A percentile compares a stretch with the other conserved stretches of the same genome.
phyloP scores from a whole-genome alignment of 257 asterid genomes.

The Primulina tabacum region DNA sequence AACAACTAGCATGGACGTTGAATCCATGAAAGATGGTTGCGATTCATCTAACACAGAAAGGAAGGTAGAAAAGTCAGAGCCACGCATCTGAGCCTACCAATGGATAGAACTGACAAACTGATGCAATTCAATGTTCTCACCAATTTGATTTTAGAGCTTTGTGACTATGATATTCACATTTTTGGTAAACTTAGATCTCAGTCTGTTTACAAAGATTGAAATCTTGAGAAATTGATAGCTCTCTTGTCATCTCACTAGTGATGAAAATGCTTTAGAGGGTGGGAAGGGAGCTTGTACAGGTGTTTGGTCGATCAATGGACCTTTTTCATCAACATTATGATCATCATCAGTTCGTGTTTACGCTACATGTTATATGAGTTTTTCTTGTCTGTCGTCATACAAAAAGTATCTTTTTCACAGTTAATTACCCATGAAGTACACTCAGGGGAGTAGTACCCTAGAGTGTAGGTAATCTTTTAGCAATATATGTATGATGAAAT shows the following conservation, averaged over 20 bases:
- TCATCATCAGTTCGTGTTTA: conserved; percentile 22
- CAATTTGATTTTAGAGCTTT: conserved; percentile 29
- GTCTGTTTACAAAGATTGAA: background rate
- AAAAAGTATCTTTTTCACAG: no score
- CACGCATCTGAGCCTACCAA: conserved; percentile 42
- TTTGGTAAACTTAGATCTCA: conserved; percentile 29
- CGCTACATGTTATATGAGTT: no score
- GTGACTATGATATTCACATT: conserved; percentile 31
- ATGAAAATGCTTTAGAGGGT: conserved; percentile 30
- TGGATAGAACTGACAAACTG: conserved; percentile 42
- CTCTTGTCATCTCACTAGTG: conserved; percentile 30
- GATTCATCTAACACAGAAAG: conserved; percentile 45
- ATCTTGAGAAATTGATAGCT: conserved; percentile 33
- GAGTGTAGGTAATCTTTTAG: no score
- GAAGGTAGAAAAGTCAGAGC: conserved; percentile 38
- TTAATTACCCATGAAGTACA: no score
- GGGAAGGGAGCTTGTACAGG: conserved; percentile 37
- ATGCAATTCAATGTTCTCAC: conserved; percentile 26
- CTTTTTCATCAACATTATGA: conserved; percentile 28
- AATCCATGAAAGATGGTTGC: conserved; percentile 53
- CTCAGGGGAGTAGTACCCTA: no score
- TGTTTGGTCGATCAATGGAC: conserved; percentile 28
- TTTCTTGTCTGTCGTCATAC: no score
- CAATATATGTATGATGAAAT: no score
- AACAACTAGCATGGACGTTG: conserved; percentile 62